These are phyloP conservation scores for Phylloporus sp. DNA, from an alignment of 768 basidiomycete genomes.

Conservation along the genomic window DNA sequence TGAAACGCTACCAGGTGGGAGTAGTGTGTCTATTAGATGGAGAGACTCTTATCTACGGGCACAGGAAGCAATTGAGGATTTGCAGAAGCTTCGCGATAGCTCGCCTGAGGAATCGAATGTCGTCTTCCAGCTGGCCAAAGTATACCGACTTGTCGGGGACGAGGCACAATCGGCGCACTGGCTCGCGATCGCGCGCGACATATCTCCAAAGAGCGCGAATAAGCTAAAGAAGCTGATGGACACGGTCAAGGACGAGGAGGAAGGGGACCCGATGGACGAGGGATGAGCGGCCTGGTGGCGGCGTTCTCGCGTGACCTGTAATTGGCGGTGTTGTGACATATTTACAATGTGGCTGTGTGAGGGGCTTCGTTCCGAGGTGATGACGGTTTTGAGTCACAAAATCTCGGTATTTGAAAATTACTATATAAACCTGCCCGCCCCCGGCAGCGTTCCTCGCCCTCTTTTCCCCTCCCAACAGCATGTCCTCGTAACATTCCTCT, in stretches of 20 bases:
- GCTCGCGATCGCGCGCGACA: slow-evolving; percentile 88
- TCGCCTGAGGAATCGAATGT: slow-evolving; percentile 97
- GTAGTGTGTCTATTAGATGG: slow-evolving; percentile 20
- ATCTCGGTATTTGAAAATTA: slow-evolving; percentile 29
- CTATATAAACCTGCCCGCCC: slow-evolving; percentile 44
- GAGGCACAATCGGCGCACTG: slow-evolving; percentile 75
- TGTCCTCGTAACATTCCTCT: slow-evolving; percentile 33
- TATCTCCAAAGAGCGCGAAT: slow-evolving; percentile 84
- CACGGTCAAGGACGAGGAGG: slow-evolving; percentile 58
- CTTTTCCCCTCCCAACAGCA: slow-evolving; percentile 31
- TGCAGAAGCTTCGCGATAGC: slow-evolving; percentile 72
- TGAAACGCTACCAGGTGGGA: slow-evolving; percentile 77
- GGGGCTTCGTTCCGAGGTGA: slow-evolving; percentile 31
- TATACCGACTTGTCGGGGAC: slow-evolving; percentile 80
- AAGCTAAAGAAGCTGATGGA: slow-evolving; percentile 81
- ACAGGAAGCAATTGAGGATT: slow-evolving; percentile 77
- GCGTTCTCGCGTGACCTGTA: slow-evolving; percentile 24
- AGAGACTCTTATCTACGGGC: slow-evolving; percentile 21
- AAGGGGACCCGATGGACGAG: slow-evolving; percentile 69
- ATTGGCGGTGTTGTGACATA: slow-evolving; percentile 18
- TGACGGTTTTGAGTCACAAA: slow-evolving; percentile 33
- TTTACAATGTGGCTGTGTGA: slow-evolving; percentile 25
- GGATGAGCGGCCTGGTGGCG: slow-evolving; percentile 40
- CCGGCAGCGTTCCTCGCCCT: slow-evolving; percentile 21
- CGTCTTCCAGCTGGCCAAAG: slow-evolving; percentile 91